Evolutionary conservation across 2,329 filamentous ascomycete genomes (phyloP), one percentile per base, ranked within the genome.

Genomic region (Arthroderma sp.): DNA sequence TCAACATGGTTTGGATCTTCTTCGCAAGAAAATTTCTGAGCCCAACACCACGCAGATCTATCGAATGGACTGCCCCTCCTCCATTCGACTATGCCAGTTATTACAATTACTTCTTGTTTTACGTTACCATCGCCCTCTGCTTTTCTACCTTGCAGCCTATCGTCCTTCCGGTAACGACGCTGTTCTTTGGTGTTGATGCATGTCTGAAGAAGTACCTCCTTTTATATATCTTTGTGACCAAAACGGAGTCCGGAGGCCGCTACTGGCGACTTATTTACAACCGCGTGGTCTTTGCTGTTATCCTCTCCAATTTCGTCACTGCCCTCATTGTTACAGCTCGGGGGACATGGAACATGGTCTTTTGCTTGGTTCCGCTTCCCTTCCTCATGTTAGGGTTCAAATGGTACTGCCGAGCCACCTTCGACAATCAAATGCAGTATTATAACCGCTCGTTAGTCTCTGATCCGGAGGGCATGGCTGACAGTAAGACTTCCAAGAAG

Each of bases 61-160:
- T 97, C 63, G 88, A 95, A 70, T 81, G 93, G 67, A 95, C 91
- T 0, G 93, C 93, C 2, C 93, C 93, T 0, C 91, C 88, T 1
- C 78, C 88, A 0, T 96, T 98, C 69, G 91, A 97, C 64, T 97
- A 96, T 67, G 89, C 93, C 59, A 89, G 83, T 64, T 97, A 97
- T 74, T 98, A 96, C 79, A 97, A 96, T 71, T 97, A 95, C 71
- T 96, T 96, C 72, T 77, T 97, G 31, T 98, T 88, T 74, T 98
- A 97, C 74, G 79, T 87, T 23, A 96, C 91, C 0, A 87, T 97
- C 33, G 86, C 89, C 0, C 77, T 98, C 15, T 89, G 85, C 65
- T 96, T 93, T 67, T 84, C 86, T 1, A 83, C 84, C 1, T 78
- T 97, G 55, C 93, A 97, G 71, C 93, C 93, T 0, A 78, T 97